Evolutionary conservation across 2,329 filamentous ascomycete genomes (phyloP), one percentile per base, ranked within the genome.

Genomic region (Aspergillus quadrilineatus): DNA sequence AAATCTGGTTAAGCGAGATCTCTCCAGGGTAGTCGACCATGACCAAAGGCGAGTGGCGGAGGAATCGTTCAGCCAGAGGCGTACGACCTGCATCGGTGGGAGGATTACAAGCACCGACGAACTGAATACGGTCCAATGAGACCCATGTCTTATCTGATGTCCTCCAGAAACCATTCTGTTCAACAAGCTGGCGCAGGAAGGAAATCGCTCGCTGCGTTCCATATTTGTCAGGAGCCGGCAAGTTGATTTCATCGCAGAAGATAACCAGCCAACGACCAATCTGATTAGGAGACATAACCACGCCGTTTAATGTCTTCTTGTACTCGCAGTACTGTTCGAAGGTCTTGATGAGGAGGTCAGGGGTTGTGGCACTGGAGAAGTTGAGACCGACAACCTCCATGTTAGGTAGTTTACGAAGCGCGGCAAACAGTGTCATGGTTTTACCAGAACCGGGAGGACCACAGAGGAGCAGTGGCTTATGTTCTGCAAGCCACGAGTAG

Each of bases 251-350:
- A 72, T 99, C 94, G 68, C 94, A 99, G 82, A 99, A 99, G 60
- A 99, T 86, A 45, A 99, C 93, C 37, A 99, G 83, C 94, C 94
- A 99, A 65, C 93, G 88, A 22, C 94, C 94, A 66, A 99, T 96
- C 72, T 99, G 95, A 6, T 89, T 96, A 0, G 94, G 94, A 26
- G 93, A 96, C 63, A 99, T 88, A 67, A 97, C 89, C 17, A 97
- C 92, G 42, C 94, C 94, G 70, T 94, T 97, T 47, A 97, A 80
- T 0, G 94, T 97, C 83, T 99, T 99, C 80, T 93, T 95, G 79
- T 99, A 99, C 76, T 99, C 94, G 76, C 94, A 99, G 75, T 99
- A 97, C 73, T 99, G 95, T 77, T 99, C 94, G 65, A 99, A 96
- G 0, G 95, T 99, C 82, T 99, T 99, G 80, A 99, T 92, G 60